Conservation (phyloP, 495 filamentous ascomycete species). For the Thermochaetoides thermophila region DNA sequence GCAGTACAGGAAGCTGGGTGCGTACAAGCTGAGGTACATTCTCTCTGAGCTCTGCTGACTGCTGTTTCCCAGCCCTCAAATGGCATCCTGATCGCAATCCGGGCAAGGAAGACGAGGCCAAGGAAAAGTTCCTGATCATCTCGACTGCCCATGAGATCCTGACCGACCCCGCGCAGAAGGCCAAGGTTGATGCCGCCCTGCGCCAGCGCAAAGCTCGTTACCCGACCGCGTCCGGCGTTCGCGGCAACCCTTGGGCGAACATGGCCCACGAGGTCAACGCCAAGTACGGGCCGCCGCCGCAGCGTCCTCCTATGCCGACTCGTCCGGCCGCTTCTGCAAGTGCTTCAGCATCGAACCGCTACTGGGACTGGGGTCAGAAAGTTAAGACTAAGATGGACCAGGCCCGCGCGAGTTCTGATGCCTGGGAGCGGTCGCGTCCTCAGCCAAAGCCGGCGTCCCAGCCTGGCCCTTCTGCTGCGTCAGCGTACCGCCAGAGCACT, state of each 20-base stretch:
- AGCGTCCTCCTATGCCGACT: slow-evolving; percentile 19
- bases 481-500: no score
- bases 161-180: slow-evolving; percentile 45
- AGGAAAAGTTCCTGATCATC: slow-evolving; percentile 69
- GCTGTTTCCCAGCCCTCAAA: slow-evolving; percentile 44
- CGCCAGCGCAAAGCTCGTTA: slow-evolving; percentile 18
- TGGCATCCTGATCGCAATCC: slow-evolving; percentile 87
- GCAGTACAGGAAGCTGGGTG: slow-evolving; percentile 75
- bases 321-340: slow-evolving; percentile 15
- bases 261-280: slow-evolving; percentile 23
- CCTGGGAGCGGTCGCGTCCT: slow-evolving; percentile 52
- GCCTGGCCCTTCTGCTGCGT: slow-evolving; percentile 1
- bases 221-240: slow-evolving; percentile 28
- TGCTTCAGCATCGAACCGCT: slow-evolving; percentile 9
- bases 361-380: slow-evolving; percentile 20
- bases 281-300: slow-evolving; percentile 28
- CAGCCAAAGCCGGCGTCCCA: slow-evolving; percentile 6
- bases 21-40: slow-evolving; percentile 3
- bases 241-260: slow-evolving; percentile 38
- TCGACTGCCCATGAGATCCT: slow-evolving; percentile 78
- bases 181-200: slow-evolving; percentile 67
- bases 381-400: slow-evolving; percentile 41
- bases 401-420: slow-evolving; percentile 43
- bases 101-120: slow-evolving; percentile 62
- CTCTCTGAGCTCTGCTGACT: neutral